Evolutionary conservation across 2,329 filamentous ascomycete genomes (phyloP), one percentile per base, ranked within the genome.

Genomic region (Zopfia rhizophila): DNA sequence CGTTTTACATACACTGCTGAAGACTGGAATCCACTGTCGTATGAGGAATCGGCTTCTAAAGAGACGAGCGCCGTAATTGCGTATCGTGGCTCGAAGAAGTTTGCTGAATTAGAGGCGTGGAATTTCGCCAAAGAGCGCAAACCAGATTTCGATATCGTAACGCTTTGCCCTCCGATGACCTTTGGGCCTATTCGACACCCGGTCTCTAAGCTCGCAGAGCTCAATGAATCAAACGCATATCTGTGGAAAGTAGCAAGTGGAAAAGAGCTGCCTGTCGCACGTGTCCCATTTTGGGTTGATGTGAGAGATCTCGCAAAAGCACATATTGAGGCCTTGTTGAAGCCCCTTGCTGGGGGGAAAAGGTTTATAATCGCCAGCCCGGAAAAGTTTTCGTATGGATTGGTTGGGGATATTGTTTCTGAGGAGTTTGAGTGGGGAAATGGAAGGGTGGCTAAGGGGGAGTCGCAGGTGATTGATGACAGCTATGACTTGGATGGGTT

Each of bases 211-310:
- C 35, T 63, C 18, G 45, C 36, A 3, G 41, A 50, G 4, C 48
- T 66, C n/a, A 66, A 65, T 41, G 55, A 58, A 16, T 53, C 42
- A 11, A 61, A 60, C 22, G 53, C 54, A 4, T 50, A 44, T n/a
- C 33, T 66, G 13, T 65, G 57, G 57, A 46, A 52, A 38, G 43
- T 54, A 17, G 35, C 47, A 0, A 75, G 73, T 3, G 55, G 52
- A n/a, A 58, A 61, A 31, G 70, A 57, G 2, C 42, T 79, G 1
- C 77, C 77, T 0, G 53, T 65, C 2, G 64, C 72, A 1, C 56
- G 69, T 1, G 73, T 78, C 1, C 69, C 70, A 1, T 73, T 74
- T 32, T 80, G 73, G 73, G 71, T 79, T 14, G 77, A 80, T 47
- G 78, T 76, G 1, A 60, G 78, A 4, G 77, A 80, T 51, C 56